Base-by-base conservation (phyloP, 805 yeast genomes). In the Maudiozyma bulderi region DNA sequence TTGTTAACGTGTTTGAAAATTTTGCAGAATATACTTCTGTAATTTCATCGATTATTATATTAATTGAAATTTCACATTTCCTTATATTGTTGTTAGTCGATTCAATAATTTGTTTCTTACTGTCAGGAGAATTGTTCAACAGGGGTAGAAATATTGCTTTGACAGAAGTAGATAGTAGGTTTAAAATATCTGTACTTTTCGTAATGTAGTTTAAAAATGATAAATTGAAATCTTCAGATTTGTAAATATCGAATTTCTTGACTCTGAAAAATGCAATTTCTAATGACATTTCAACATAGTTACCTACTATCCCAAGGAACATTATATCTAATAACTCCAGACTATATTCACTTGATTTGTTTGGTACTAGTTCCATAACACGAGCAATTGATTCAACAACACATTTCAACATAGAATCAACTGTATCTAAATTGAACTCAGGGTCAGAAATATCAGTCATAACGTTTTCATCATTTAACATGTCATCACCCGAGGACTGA, bases 381-480 rank as follows among this genome's bases (percentile, higher is more conserved):
- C 96, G 73, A 2, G 90, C 83, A 5, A 88, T 71, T 1, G 90
- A 75, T 65, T 89, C 97, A 35, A 87, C 83, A 7, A 82, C 76
- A 14, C 85, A 77, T 54, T 81, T 82, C 40, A 88, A 69, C 49
- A 86, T 76, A 3, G 73, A 68, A 54, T 86, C 90, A 2, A 86
- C 80, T 29, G 72, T 68, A 13, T 67, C 57, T 6, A 82, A 60
- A 32, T 66, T 61, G 40, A 74, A 60, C 32, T 61, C 60, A 3
- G 50, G 48, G 30, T 54, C 62, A 2, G 44, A 42, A 15, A 31
- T 42, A 32, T 42, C 44, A 11, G 37, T 9, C 15, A 46, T 45
- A 29, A n/a, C n/a, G 15, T 40, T n/a, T 20, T 35, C 45, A 15
- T 48, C 42, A n/a, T 41, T 34, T 13, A 14, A 30, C 20, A 37